phyloP scores from a whole-genome alignment of 371 early-diverging fungal genomes.

The Nematocida sp. region DNA sequence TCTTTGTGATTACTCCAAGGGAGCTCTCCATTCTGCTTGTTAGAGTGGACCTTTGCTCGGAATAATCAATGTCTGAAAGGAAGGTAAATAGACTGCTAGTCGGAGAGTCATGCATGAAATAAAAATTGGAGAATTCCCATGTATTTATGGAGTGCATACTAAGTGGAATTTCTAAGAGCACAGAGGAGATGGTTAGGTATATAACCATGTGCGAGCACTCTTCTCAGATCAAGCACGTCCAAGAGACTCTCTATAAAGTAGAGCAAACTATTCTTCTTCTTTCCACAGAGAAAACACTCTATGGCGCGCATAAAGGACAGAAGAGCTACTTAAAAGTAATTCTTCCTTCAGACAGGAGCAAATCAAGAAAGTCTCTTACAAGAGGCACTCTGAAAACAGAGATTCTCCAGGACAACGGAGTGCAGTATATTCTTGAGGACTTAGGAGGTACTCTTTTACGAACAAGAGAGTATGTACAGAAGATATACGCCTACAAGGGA shows the following conservation, averaged over 20 bases:
- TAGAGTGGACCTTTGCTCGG: slow-evolving; percentile 21
- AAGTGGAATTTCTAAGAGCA: slow-evolving; percentile 1
- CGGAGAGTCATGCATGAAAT: slow-evolving; percentile 39
- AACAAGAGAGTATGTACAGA: slow-evolving; percentile 2
- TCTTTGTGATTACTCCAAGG: slow-evolving; percentile 73
- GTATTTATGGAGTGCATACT: slow-evolving; percentile 47
- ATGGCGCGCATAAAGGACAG: background rate
- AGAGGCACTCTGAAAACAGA: background rate
- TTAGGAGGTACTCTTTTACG: slow-evolving; percentile 1
- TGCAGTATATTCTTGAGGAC: background rate
- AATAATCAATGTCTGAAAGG: slow-evolving; percentile 46
- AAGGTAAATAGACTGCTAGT: slow-evolving; percentile 48
- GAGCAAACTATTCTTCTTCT: background rate
- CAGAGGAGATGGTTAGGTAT: slow-evolving; percentile 6
- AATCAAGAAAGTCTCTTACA: slow-evolving; percentile 10
- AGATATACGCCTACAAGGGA: slow-evolving; percentile 19
- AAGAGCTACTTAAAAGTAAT: slow-evolving; percentile 1
- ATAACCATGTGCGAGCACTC: background rate
- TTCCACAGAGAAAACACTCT: slow-evolving; percentile 3
- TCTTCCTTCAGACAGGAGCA: slow-evolving; percentile 46
- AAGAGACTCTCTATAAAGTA: slow-evolving; percentile 1
- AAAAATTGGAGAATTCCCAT: slow-evolving; percentile 14
- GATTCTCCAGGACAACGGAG: background rate
- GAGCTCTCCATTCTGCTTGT: slow-evolving; percentile 68
- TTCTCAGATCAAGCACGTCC: background rate